These are phyloP conservation scores for Suillus weaverae DNA, from an alignment of 768 basidiomycete genomes.

Conservation along the genomic window DNA sequence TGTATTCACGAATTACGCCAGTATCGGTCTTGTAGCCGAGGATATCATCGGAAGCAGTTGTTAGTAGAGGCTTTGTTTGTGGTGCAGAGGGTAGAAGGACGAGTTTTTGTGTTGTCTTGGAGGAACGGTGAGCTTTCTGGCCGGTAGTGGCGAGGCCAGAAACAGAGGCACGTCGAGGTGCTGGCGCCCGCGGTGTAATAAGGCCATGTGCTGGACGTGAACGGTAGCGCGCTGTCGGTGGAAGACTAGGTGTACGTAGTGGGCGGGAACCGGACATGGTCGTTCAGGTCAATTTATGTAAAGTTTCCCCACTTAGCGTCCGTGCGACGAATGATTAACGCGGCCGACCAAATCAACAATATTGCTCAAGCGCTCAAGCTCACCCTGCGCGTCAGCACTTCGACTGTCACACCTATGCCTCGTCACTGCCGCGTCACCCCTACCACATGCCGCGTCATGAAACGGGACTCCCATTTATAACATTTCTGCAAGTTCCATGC, in stretches of 20 bases:
- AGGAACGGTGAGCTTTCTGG: conserved; percentile 70
- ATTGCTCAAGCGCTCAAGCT: too few species aligned
- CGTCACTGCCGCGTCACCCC: too few species aligned
- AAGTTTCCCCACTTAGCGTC: background rate
- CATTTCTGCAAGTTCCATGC: too few species aligned
- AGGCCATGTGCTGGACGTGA: conserved; percentile 8
- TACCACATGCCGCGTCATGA: too few species aligned
- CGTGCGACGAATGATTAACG: background rate
- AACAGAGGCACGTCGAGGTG: conserved; percentile 32
- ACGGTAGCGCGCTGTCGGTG: conserved; percentile 12
- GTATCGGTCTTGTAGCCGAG: conserved; percentile 66
- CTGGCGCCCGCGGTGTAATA: conserved; percentile 4
- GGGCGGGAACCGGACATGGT: background rate
- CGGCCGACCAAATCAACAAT: background rate
- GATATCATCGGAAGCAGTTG: conserved; percentile 37
- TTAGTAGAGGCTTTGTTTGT: conserved; percentile 71
- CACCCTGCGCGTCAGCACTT: too few species aligned
- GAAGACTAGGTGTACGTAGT: background rate
- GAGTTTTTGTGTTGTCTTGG: conserved; percentile 89
- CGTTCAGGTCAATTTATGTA: background rate
- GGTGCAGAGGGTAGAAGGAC: conserved; percentile 89
- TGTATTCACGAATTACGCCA: conserved; percentile 66
- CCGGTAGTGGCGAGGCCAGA: conserved; percentile 31
- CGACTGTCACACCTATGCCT: too few species aligned
- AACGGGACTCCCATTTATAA: too few species aligned